phyloP scores from a whole-genome alignment of 2,329 filamentous ascomycete species.

The Paradendryphiella salina region DNA sequence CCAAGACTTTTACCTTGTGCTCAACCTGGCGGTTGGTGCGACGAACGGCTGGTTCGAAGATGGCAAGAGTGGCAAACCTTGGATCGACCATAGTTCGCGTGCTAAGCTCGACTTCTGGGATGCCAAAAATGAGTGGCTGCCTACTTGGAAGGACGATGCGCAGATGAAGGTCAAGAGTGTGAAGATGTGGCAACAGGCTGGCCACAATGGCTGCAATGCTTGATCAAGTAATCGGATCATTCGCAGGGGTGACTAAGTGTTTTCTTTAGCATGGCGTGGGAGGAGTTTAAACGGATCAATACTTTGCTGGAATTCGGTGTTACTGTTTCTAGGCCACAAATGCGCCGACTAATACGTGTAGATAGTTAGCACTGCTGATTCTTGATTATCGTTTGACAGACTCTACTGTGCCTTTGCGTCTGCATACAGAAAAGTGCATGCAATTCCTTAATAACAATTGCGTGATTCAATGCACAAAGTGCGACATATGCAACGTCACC shows the following conservation, averaged over 20 bases:
- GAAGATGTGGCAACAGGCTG: slow-evolving; percentile 57
- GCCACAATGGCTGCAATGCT: slow-evolving; percentile 51
- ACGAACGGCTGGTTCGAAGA: slow-evolving; percentile 87
- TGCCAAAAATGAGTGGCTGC: slow-evolving; percentile 64
- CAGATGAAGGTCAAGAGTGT: slow-evolving; percentile 72
- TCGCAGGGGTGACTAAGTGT: too few relatives aligned
- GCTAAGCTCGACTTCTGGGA: slow-evolving; percentile 80
- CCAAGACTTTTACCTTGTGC: slow-evolving; percentile 72
- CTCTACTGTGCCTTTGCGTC: background rate
- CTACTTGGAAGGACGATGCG: slow-evolving; percentile 68
- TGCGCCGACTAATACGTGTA: background rate
- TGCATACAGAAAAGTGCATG: background rate
- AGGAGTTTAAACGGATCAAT: background rate
- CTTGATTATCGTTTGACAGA: background rate
- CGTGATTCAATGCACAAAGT: background rate
- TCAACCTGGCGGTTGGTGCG: slow-evolving; percentile 75
- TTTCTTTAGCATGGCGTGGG: background rate
- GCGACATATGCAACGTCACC: too few relatives aligned
- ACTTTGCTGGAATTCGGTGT: background rate
- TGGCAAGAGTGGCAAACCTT: slow-evolving; percentile 71
- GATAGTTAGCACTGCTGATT: background rate
- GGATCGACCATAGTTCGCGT: slow-evolving; percentile 69
- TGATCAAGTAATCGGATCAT: background rate
- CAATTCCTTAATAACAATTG: background rate
- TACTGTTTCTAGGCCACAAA: background rate